Percentiles rank a stretch among this genome's conserved stretches.
These are phyloP conservation scores for Kurtzmaniella quercitrusa DNA, from an alignment of 1,139 yeast genomes.

Conservation along the genomic window DNA sequence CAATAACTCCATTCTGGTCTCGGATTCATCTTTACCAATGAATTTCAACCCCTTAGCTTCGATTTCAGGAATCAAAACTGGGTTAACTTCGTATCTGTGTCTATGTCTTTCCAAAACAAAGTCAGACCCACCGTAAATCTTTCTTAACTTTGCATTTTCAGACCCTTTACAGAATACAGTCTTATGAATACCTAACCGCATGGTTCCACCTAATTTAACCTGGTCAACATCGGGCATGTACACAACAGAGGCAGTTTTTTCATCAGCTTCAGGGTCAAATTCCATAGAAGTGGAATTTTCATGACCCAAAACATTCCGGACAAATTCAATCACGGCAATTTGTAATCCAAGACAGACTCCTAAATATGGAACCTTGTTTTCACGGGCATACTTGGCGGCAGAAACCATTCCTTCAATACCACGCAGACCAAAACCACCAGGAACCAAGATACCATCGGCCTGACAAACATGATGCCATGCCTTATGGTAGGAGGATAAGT, in stretches of 20 bases:
- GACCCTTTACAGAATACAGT: conserved; percentile 73
- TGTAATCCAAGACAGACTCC: conserved; percentile 98
- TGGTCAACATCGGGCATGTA: conserved; percentile 99
- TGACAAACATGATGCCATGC: conserved; percentile 94
- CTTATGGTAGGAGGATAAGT: conserved; percentile 79
- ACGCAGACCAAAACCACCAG: conserved; percentile 97
- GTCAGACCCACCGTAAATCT: conserved; percentile 71
- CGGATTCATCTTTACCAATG: conserved; percentile 90
- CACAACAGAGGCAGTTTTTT: conserved; percentile 75
- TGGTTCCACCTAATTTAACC: conserved; percentile 95
- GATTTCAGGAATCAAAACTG: conserved; percentile 63
- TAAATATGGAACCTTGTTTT: conserved; percentile 85
- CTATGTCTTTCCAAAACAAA: conserved; percentile 92
- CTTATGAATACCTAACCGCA: conserved; percentile 94
- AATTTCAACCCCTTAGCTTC: conserved; percentile 79
- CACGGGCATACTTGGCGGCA: conserved; percentile 98
- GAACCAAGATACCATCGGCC: conserved; percentile 96
- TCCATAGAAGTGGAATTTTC: conserved; percentile 79
- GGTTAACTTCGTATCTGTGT: conserved; percentile 97
- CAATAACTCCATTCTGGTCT: conserved; percentile 88
- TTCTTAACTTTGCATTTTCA: conserved; percentile 69
- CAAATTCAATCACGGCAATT: conserved; percentile 92
- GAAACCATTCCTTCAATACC: conserved; percentile 98
- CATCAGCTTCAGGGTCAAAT: conserved; percentile 60
- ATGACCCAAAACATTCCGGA: conserved; percentile 72